Percentiles rank a stretch among this genome's conserved stretches.
phyloP scores from a whole-genome alignment of 2,329 filamentous ascomycete species.

The Fusarium coicis region DNA sequence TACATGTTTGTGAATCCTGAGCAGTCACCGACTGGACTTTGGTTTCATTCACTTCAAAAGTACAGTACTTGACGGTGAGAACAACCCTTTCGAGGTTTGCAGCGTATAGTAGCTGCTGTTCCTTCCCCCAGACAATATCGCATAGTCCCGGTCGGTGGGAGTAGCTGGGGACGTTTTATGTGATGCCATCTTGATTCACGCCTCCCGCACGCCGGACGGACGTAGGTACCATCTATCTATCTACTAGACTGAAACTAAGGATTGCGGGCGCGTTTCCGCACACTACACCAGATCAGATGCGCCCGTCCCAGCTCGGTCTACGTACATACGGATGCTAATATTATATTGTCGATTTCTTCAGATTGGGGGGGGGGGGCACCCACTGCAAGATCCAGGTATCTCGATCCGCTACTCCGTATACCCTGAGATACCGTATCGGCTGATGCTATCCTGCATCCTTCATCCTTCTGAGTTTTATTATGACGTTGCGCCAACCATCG shows the following conservation, averaged over 20 bases:
- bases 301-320: conserved; percentile 7
- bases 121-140: background rate
- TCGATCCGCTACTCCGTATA: conserved; percentile 22
- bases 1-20: conserved; percentile 17
- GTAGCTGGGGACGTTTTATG: background rate
- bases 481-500: background rate
- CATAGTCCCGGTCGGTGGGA: background rate
- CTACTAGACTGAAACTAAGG: background rate
- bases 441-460: conserved; percentile 15
- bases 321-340: background rate
- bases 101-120: background rate
- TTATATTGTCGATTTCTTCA: conserved; percentile 19
- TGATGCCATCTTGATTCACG: background rate
- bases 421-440: conserved; percentile 21
- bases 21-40: conserved; percentile 5
- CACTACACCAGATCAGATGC: conserved; percentile 22
- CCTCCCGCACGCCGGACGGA: background rate
- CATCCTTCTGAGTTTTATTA: background rate
- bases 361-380: background rate
- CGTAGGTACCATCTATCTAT: background rate
- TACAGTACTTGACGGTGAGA: background rate
- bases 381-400: conserved; percentile 36
- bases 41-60: conserved; percentile 3
- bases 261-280: conserved; percentile 7
- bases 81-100: conserved; percentile 13